Base-by-base conservation (phyloP, 1,284 basidiomycete genomes). In the Apiotrichum veenhuisii region DNA sequence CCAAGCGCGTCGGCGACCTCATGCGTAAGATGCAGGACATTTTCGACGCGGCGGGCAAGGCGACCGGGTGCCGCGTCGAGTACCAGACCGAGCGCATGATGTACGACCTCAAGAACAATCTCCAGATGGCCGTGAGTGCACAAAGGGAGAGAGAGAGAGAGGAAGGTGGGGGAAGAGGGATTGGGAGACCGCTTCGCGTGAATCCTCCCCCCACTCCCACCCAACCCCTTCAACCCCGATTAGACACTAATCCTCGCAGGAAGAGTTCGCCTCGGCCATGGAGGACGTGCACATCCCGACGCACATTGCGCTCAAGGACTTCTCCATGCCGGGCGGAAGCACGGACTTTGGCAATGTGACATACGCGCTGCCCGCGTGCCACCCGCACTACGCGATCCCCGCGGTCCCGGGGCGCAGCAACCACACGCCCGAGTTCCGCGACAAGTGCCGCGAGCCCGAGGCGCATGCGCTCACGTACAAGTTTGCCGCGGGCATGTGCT, bases 21-120 rank as follows among this genome's bases (percentile, higher is more conserved):
- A 75, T 75, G 2, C 77, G 80, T 45, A 81, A 86, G 36, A 80
- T 86, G 20, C 75, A 77, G 40, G 81, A 80, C 17, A 87, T 85
- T 72, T 83, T 87, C 69, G 82, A 88, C n/a, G 60, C 41, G 17
- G 89, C 85, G 2, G 83, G 83, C 8, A 76, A 83, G 27, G 86
- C 87, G 1, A 88, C 88, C 3, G 83, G 82, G 3, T 90, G 88
- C 71, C 80, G 75, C 48, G 77, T 85, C 52, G 79, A 83, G 46
- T 72, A 86, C 52, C 76, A 78, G 5, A 61, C 70, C 20, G 71
- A 72, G 30, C 59, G 59, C 15, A 64, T 80, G 23, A 82, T 82
- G 64, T 80, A 79, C 60, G 85, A 89, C 44, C 70, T 89, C 40
- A 79, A 80, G 46, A 65, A 69, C 57, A 58, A 59, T 45, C 44